These are phyloP conservation scores for Leishmania amazonensis DNA, from an alignment of 208 protist genomes.

Conservation along the genomic window DNA sequence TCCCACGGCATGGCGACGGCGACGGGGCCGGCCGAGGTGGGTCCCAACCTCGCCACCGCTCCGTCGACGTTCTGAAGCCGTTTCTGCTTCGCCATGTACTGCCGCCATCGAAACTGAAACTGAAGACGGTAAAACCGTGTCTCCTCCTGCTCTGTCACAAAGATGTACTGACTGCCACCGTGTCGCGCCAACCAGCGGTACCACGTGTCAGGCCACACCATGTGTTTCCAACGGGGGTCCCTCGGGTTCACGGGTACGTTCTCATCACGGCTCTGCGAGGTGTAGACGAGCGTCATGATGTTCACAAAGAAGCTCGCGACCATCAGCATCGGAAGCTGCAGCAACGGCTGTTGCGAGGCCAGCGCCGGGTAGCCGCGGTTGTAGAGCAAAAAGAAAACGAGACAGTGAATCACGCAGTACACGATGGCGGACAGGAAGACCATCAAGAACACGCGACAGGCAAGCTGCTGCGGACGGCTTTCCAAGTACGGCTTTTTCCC, in stretches of 20 bases:
- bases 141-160: slow-evolving; percentile 75
- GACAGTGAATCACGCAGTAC: slow-evolving; percentile 56
- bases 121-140: slow-evolving; percentile 74
- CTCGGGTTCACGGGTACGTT: slow-evolving; percentile 66
- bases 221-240: slow-evolving; percentile 81
- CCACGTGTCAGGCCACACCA: slow-evolving; percentile 89
- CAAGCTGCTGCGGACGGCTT: slow-evolving; percentile 85
- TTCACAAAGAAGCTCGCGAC: slow-evolving; percentile 75
- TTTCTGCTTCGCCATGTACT: slow-evolving; percentile 63
- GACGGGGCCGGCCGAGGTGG: neutral
- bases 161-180: slow-evolving; percentile 92
- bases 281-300: slow-evolving; percentile 89
- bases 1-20: neutral
- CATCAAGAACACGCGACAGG: slow-evolving; percentile 77
- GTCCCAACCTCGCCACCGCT: too few relatives aligned
- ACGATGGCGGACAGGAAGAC: slow-evolving; percentile 54
- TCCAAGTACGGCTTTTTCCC: slow-evolving; percentile 85
- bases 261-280: slow-evolving; percentile 55
- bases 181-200: slow-evolving; percentile 83
- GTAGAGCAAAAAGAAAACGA: slow-evolving; percentile 56
- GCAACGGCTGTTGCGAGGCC: slow-evolving; percentile 54
- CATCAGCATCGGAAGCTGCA: slow-evolving; percentile 73
- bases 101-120: slow-evolving; percentile 62
- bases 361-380: slow-evolving; percentile 32
- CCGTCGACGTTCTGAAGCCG: slow-evolving; percentile 3